Base-by-base conservation (phyloP, 2,329 filamentous ascomycete genomes). In the Fusarium subglutinans region DNA sequence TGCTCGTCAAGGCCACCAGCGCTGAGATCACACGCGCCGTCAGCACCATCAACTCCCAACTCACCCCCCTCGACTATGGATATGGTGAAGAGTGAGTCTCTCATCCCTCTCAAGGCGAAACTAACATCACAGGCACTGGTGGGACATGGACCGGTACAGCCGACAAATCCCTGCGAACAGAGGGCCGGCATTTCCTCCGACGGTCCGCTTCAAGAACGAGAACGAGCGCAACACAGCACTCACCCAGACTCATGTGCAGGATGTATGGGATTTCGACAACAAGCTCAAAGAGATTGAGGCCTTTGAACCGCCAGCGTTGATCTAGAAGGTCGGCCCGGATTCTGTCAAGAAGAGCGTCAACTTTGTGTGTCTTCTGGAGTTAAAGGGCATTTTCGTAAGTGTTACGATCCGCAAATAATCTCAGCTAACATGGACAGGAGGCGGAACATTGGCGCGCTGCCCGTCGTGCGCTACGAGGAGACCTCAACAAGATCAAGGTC, bases 201-300 rank as follows among this genome's bases (percentile, higher is more conserved):
- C 1, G 1, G 9, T 70, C 3, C 13, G 14, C 1, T 70, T 66
- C 20, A 24, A 70, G 1, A 20, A 70, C 1, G 4, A 20, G 4
- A 70, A 66, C 12, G 44, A 70, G 15, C 14, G 66, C 14, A 40
- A 71, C 17, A 71, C 68, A 0, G 61, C 60, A 1, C 20, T 71
- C 0, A 69, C 54, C 0, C 70, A 69, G 9, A 50, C 40, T 0
- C 68, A 72, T 3, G 54, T 72, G 0, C 69, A 72, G 17, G 69
- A 72, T 5, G 22, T 72, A 1, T 67, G 63, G 63, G 63, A 63
- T 3, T 63, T 51, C 3, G 12, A 68, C 5, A 3, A 28, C 2
- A 30, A 33, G 0, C 28, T 72, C 1, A n/a, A 50, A 18, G 0
- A 37, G 9, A 15, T 59, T 6, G 9, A n/a, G 3, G 17, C 20